Evolutionary conservation across 192 early-diverging fungal genomes (phyloP).

Genomic region (Backusella luteola): DNA sequence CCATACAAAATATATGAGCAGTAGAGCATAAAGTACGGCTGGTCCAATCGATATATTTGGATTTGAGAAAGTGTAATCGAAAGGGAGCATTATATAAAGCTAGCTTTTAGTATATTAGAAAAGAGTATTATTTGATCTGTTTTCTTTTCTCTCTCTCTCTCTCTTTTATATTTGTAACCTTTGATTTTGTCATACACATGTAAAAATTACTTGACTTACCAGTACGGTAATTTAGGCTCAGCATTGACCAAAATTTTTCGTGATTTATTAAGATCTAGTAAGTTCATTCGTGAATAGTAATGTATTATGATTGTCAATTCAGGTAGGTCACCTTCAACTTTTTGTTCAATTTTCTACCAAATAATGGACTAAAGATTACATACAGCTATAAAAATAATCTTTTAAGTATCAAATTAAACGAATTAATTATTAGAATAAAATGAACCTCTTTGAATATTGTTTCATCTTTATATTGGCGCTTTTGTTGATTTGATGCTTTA

Average conservation of each 20-base stretch:
- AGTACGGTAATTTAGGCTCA: too few relatives aligned
- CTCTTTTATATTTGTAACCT: background rate
- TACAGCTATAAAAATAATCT: background rate
- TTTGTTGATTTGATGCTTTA: background rate
- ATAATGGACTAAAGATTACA: background rate
- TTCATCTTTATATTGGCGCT: too few relatives aligned
- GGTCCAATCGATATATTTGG: background rate
- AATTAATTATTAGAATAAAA: background rate
- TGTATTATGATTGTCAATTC: background rate
- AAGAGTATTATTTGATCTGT: background rate
- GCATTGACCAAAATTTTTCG: too few relatives aligned
- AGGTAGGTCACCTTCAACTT: background rate
- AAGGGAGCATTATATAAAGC: background rate
- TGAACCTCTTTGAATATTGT: background rate
- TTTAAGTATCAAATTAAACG: background rate
- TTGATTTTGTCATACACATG: background rate
- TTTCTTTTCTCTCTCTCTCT: background rate
- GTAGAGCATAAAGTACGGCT: background rate
- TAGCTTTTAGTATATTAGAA: background rate
- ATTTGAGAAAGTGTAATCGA: background rate
- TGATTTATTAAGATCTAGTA: too few relatives aligned
- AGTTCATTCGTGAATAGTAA: background rate
- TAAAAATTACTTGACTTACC: background rate
- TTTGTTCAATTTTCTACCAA: background rate
- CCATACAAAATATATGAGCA: background rate